These are phyloP conservation scores for Xylona heveae DNA, from an alignment of 495 filamentous ascomycete species.

Conservation along the genomic window DNA sequence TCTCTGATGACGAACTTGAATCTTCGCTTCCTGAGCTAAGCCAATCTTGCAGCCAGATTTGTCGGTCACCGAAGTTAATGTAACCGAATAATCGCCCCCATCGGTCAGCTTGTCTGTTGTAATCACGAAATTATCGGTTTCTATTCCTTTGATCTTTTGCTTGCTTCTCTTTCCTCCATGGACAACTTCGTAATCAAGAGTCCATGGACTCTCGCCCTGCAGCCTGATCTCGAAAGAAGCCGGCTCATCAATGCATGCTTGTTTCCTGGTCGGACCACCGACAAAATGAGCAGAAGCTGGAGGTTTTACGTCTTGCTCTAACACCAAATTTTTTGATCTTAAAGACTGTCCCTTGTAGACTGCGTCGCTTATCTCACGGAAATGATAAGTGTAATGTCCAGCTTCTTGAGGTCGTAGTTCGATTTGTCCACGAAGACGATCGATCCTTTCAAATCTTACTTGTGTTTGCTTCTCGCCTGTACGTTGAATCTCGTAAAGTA, in stretches of 20 bases:
- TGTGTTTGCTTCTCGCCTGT: slow-evolving; percentile 30
- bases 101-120: slow-evolving; percentile 43
- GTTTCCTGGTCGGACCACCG: slow-evolving; percentile 25
- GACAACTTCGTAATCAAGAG: slow-evolving; percentile 83
- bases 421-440: slow-evolving; percentile 52
- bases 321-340: slow-evolving; percentile 22
- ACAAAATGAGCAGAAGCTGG: slow-evolving; percentile 61
- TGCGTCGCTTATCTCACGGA: slow-evolving; percentile 55
- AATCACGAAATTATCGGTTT: slow-evolving; percentile 38
- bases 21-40: slow-evolving; percentile 58
- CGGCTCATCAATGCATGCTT: slow-evolving; percentile 63
- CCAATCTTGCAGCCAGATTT: slow-evolving; percentile 65
- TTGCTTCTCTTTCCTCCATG: slow-evolving; percentile 67
- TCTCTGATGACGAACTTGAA: slow-evolving; percentile 67
- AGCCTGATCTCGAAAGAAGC: slow-evolving; percentile 51
- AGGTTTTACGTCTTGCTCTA: slow-evolving; percentile 85
- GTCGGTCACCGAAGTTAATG: slow-evolving; percentile 68
- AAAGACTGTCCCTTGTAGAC: slow-evolving; percentile 48
- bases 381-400: slow-evolving; percentile 71
- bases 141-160: slow-evolving; percentile 38
- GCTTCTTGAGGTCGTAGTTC: slow-evolving; percentile 65
- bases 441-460: slow-evolving; percentile 27
- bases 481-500: slow-evolving; percentile 47
- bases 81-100: slow-evolving; percentile 75
- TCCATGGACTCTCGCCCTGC: slow-evolving; percentile 66